Evolutionary conservation across 148 eudicot species (phyloP), one percentile per base, ranked within the genome.

Genomic region (Talinum fruticosum): DNA sequence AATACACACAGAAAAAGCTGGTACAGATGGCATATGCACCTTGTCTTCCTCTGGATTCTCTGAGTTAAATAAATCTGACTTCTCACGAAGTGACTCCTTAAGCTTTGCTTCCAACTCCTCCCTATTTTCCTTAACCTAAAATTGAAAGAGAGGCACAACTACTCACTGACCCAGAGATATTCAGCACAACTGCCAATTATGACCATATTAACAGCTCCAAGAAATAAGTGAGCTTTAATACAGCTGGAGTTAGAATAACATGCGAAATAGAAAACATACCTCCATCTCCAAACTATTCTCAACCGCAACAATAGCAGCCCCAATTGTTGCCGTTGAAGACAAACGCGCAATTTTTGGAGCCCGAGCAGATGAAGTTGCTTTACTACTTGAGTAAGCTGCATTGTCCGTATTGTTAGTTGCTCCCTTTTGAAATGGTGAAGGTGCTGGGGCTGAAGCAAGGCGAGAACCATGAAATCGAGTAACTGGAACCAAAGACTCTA

Each of bases 241-340:
- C 57, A 28, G 18, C 64, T n/a, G 29, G 64, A 10, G 57, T 44
- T 38, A 57, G 67, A 75, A 66, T 69, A 68, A 67, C 76, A 79
- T 73, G 53, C 24, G 66, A 72, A 77, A 47, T 76, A 73, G 82
- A 81, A 76, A 41, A 79, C 92, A 80, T 89, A 93, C 99, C 6
- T 93, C 96, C 21, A 33, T 72, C 76, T 91, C 97, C 79, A 96
- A 90, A 84, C 76, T 80, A 69, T 80, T 80, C 82, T 96, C 99
- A 69, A 90, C 97, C 81, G 86, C 91, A 81, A 93, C 99, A 77
- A 96, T 90, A 73, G 99, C 98, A 76, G 98, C 97, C 66, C 97
- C 98, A 70, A 93, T 79, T 35, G 90, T 85, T 59, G 93, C 91
- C 65, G 91, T 84, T 77, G 91, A 83, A 78, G 91, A 85, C 59